A percentile compares a stretch with the other conserved stretches of the same genome.
Conservation (phyloP, 805 yeast species). For the Candida germanica region DNA sequence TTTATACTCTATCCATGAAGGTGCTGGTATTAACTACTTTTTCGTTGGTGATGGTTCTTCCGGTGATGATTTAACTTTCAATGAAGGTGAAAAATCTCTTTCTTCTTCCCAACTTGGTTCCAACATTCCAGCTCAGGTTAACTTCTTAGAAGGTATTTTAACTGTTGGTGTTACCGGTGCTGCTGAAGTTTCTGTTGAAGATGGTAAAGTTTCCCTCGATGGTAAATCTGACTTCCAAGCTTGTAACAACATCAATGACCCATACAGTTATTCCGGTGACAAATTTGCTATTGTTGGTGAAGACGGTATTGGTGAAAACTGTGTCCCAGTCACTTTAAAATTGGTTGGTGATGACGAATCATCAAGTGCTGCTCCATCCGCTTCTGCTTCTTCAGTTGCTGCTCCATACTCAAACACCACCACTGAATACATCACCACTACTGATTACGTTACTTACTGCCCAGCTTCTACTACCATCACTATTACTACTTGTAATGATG, state of each 20-base stretch:
- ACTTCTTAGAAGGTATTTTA: slow-evolving; percentile 3
- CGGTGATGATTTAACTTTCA: slow-evolving; percentile 21
- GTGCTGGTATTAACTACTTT: slow-evolving; percentile 44
- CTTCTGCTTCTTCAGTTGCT: slow-evolving; percentile 26
- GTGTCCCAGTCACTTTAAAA: slow-evolving; percentile 8
- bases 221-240: slow-evolving; percentile 22
- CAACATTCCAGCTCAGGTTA: slow-evolving; percentile 2
- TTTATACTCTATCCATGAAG: slow-evolving; percentile 35
- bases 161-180: slow-evolving; percentile 7
- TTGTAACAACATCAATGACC: slow-evolving; percentile 26
- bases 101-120: background rate
- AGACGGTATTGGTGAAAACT: slow-evolving; percentile 2
- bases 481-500: slow-evolving; percentile 27
- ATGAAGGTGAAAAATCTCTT: slow-evolving; percentile 10
- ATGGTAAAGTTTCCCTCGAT: slow-evolving; percentile 15
- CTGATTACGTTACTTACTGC: slow-evolving; percentile 38
- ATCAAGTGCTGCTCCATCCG: slow-evolving; percentile 7
- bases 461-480: slow-evolving; percentile 33
- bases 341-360: slow-evolving; percentile 6
- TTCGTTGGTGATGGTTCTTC: slow-evolving; percentile 21
- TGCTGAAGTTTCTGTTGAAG: slow-evolving; percentile 8
- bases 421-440: slow-evolving; percentile 24
- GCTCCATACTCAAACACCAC: slow-evolving; percentile 24
- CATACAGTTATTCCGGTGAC: slow-evolving; percentile 22
- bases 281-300: slow-evolving; percentile 14